Base-by-base conservation (phyloP, 768 basidiomycete genomes). In the Leucocoprinus leucothites region DNA sequence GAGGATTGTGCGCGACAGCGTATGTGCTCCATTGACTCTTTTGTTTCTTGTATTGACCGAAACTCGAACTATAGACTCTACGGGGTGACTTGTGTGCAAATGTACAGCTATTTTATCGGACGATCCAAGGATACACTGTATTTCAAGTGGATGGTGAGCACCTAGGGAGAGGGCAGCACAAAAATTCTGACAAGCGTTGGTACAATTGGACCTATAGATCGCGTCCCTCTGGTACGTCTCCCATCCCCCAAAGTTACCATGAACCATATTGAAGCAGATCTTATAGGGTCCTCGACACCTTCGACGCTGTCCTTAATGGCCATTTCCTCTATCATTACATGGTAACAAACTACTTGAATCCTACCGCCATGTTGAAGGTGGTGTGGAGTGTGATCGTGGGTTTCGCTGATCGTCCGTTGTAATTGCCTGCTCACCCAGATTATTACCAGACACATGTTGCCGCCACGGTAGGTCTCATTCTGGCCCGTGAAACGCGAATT, bases 281-380 rank as follows among this genome's bases (percentile, higher is more conserved):
- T n/a, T 44, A 3, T 11, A 82, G 81, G 77, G 55, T 69, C 3
- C 60, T 85, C 21, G 83, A 85, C 63, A 82, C 83, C 0, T 79
- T 85, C 53, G 80, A 84, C 61, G 76, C 77, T 0, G 70, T 67
- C 41, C 61, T 85, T 52, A 79, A 77, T 44, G 71, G 71, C 47
- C 84, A 85, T 61, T 75, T 82, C 58, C 69, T 82, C 36, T 86
- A 85, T 59, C 73, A 73, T 61, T 85, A 85, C 59, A 71, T 84
- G 48, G 80, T 85, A 41, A 67, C 63, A 40, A 82, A 85, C 65
- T 85, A 75, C 60, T 63, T 77, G 54, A 78, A 80, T 59, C 75
- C 77, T 2, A 5, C 65, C 16, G 74, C 81, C 2, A 67, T 85
- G 18, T 8, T 61, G 13, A 56, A 59, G 19, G 77, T 79, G 0